phyloP scores from a whole-genome alignment of 176 grass and related monocot genomes.

The Ananas comosus region DNA sequence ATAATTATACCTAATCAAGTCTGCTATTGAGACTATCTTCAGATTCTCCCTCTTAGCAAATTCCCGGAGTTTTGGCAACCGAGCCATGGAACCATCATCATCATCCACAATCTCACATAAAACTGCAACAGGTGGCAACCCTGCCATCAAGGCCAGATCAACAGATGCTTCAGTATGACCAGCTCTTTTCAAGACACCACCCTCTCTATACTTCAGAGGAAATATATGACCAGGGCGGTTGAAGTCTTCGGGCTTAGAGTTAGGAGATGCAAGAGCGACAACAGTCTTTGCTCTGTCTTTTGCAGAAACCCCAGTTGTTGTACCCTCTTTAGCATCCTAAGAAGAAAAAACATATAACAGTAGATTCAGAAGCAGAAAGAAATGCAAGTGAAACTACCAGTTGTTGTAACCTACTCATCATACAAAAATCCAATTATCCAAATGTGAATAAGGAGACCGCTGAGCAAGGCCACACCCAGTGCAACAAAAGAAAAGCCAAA shows the following conservation, averaged over 20 bases:
- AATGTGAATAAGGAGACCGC: too few species aligned
- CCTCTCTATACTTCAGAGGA: slow-evolving; percentile 93
- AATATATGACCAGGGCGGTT: slow-evolving; percentile 92
- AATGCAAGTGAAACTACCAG: neutral
- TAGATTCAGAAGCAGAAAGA: neutral
- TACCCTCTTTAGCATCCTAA: slow-evolving; percentile 93
- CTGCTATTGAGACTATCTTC: slow-evolving; percentile 85
- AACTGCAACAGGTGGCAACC: slow-evolving; percentile 61
- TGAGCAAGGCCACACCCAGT: too few species aligned
- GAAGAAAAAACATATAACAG: neutral
- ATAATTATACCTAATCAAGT: slow-evolving; percentile 60
- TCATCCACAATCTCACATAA: slow-evolving; percentile 86
- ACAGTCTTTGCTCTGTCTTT: slow-evolving; percentile 73
- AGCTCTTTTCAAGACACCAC: slow-evolving; percentile 91
- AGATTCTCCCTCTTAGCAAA: slow-evolving; percentile 80
- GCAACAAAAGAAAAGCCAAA: too few species aligned
- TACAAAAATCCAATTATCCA: neutral
- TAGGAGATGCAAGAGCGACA: slow-evolving; percentile 48
- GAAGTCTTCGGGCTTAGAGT: slow-evolving; percentile 74
- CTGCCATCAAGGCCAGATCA: slow-evolving; percentile 82
- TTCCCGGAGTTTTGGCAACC: slow-evolving; percentile 67
- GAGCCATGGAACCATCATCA: slow-evolving; percentile 88
- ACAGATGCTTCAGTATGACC: slow-evolving; percentile 96
- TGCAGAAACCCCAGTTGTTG: slow-evolving; percentile 87
- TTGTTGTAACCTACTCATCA: neutral